A percentile compares a stretch with the other conserved stretches of the same genome.
Conservation (phyloP, 169 alveolate genomes). For the Sarcocystis neurona region DNA sequence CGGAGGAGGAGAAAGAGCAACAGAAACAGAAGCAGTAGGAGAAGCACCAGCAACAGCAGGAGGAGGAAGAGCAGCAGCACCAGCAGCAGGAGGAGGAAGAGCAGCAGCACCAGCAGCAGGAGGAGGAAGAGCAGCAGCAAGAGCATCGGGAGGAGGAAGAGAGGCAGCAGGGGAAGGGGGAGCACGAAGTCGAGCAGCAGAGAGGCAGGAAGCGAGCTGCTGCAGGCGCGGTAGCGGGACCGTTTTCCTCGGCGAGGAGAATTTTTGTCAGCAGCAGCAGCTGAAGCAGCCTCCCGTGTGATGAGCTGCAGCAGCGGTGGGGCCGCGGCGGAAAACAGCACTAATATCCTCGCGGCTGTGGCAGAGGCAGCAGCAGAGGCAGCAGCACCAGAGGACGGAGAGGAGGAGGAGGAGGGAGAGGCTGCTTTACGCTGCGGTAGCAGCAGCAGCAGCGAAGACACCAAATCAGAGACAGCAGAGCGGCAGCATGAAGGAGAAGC, state of each 20-base stretch:
- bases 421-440: neutral
- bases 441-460: neutral
- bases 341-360: neutral
- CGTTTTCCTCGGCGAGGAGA: too few species aligned
- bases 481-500: neutral
- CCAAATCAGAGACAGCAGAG: neutral
- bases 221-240: too few species aligned
- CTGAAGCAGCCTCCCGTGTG: neutral
- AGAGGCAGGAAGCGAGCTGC: too few species aligned
- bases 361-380: neutral
- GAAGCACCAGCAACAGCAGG: neutral
- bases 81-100: neutral
- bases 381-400: neutral
- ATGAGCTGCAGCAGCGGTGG: neutral
- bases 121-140: neutral
- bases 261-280: too few species aligned
- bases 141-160: neutral
- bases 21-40: neutral
- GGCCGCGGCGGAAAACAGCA: neutral
- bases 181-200: too few species aligned
- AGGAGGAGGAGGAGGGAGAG: neutral
- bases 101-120: neutral
- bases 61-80: neutral
- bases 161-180: neutral
- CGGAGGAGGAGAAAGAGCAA: neutral